phyloP scores from a whole-genome alignment of 768 basidiomycete species.

The Pleurotus cornucopiae region DNA sequence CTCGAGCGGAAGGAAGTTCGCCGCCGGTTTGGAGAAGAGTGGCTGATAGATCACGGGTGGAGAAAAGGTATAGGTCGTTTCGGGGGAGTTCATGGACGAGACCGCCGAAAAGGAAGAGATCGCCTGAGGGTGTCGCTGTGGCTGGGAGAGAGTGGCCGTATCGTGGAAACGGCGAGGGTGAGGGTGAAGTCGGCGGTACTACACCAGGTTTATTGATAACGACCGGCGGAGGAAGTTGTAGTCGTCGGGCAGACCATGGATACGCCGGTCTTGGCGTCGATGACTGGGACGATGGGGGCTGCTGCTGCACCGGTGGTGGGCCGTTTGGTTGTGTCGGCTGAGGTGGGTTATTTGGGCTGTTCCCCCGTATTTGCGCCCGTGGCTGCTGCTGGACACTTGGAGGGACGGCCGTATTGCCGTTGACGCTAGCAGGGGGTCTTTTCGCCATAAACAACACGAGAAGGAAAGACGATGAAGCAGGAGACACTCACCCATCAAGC shows the following conservation, averaged over 20 bases:
- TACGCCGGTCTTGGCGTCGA: slow-evolving; percentile 57
- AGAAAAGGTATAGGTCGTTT: slow-evolving; percentile 93
- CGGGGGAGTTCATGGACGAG: slow-evolving; percentile 86
- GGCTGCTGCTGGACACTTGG: slow-evolving; percentile 25
- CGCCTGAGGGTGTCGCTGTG: slow-evolving; percentile 71
- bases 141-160: slow-evolving; percentile 93
- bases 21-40: slow-evolving; percentile 84
- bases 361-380: slow-evolving; percentile 31
- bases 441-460: neutral
- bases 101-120: slow-evolving; percentile 95
- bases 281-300: slow-evolving; percentile 19
- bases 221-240: slow-evolving; percentile 65
- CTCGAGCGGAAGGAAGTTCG: slow-evolving; percentile 82
- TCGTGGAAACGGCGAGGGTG: slow-evolving; percentile 90
- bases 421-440: slow-evolving; percentile 3
- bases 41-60: slow-evolving; percentile 72
- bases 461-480: neutral
- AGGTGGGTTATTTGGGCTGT: slow-evolving; percentile 19
- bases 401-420: slow-evolving; percentile 7
- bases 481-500: slow-evolving; percentile 30
- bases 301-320: slow-evolving; percentile 9
- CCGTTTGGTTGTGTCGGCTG: neutral
- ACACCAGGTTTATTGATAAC: slow-evolving; percentile 61
- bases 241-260: slow-evolving; percentile 80
- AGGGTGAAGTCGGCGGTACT: slow-evolving; percentile 60